phyloP scores from a whole-genome alignment of 2,329 filamentous ascomycete species.

The Cercospora brassicicola region DNA sequence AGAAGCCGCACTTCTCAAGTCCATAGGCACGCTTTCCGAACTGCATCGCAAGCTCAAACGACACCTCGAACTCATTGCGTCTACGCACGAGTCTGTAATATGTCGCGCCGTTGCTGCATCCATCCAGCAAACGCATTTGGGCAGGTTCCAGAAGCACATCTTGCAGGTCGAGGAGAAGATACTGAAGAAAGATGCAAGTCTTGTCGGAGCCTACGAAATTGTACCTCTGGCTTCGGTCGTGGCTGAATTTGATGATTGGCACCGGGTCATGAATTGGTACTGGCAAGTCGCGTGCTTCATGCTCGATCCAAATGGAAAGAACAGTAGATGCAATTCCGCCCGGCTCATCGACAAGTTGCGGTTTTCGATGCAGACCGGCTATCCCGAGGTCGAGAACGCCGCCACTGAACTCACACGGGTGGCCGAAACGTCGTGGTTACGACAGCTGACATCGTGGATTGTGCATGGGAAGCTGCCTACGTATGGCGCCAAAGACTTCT shows the following conservation, averaged over 20 bases:
- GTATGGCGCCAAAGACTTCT: slow-evolving; percentile 82
- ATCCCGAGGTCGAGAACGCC: slow-evolving; percentile 77
- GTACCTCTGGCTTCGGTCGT: slow-evolving; percentile 86
- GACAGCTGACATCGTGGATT: slow-evolving; percentile 86
- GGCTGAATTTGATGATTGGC: slow-evolving; percentile 84
- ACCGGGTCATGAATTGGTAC: slow-evolving; percentile 79
- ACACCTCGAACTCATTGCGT: slow-evolving; percentile 66
- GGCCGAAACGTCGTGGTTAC: slow-evolving; percentile 87
- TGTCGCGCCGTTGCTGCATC: slow-evolving; percentile 84
- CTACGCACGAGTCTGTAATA: slow-evolving; percentile 73
- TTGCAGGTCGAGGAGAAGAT: slow-evolving; percentile 80
- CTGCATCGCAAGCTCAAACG: slow-evolving; percentile 72
- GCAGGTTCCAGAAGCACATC: slow-evolving; percentile 78
- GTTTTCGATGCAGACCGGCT: slow-evolving; percentile 79
- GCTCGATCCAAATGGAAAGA: slow-evolving; percentile 40
- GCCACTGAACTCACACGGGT: slow-evolving; percentile 70
- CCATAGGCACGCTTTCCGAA: slow-evolving; percentile 73
- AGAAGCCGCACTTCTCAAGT: slow-evolving; percentile 77
- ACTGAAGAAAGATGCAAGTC: slow-evolving; percentile 69
- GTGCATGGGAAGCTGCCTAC: slow-evolving; percentile 80
- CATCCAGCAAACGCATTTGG: slow-evolving; percentile 72
- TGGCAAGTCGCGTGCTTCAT: slow-evolving; percentile 73
- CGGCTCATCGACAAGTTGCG: slow-evolving; percentile 75
- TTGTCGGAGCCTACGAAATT: slow-evolving; percentile 89
- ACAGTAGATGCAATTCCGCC: slow-evolving; percentile 46